Base-by-base conservation (phyloP, 345 rosid genomes). In the Melastoma malabathricum region DNA sequence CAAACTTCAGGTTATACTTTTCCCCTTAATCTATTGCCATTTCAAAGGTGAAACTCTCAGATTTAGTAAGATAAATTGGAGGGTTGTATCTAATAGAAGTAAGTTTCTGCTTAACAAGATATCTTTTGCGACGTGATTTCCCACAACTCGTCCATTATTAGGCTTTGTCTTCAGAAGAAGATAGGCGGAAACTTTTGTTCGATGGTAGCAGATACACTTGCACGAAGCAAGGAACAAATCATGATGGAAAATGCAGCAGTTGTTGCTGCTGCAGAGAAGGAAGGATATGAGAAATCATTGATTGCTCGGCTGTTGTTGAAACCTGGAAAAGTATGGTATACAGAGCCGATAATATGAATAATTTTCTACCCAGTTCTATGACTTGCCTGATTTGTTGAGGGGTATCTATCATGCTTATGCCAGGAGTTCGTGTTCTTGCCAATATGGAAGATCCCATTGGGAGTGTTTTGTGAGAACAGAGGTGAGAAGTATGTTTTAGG, bases 401-500 rank as follows among this genome's bases (percentile, higher is more conserved):
- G 41, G 10, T 12, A 34, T 34, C 6, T 34, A 34, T 34, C 41
- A 34, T 34, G 41, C 12, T 34, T 34, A 34, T 6, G 12, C 10
- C 41, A 34, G 41, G 41, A 41, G 17, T 93, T 57, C 97, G 95
- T 46, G 62, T 73, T 61, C 90, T 93, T 66, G 97, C 95, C 6
- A 75, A 85, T 61, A 84, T 93, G 99, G 86, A 85, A 64, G 99
- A 93, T 63, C 94, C 99, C 54, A 80, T 85, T 43, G 94, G 99
- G 45, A 72, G 55, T 58, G 74, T 88, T 63, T 63, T 83, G 66
- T 85, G 78, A 85, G 70, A 81, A 85, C 89, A 8, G 74, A 93
- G 95, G 99, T 93, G 64, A 70, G 61, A n/a, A 43, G 38, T 31
- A 31, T 27, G 31, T 2, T 2, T 27, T 27, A 27, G 31, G 31